These are phyloP conservation scores for Mucor indicus DNA, from an alignment of 371 early-diverging fungal genomes.

Conservation along the genomic window DNA sequence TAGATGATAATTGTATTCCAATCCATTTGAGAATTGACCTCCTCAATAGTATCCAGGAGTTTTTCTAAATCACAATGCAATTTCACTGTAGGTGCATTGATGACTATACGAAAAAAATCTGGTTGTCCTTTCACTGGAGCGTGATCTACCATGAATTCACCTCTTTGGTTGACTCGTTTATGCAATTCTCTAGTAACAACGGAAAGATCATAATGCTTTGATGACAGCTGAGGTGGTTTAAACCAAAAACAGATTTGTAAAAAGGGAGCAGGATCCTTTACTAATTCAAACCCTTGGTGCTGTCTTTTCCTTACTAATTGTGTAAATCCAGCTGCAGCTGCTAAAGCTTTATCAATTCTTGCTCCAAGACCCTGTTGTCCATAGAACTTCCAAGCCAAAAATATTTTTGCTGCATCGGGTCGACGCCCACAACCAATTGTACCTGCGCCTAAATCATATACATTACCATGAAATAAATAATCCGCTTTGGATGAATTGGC, in stretches of 20 bases:
- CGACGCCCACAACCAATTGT: slow-evolving; percentile 86
- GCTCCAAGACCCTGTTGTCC: slow-evolving; percentile 53
- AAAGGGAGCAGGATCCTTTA: slow-evolving; percentile 41
- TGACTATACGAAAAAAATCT: slow-evolving; percentile 69
- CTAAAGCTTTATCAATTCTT: slow-evolving; percentile 54
- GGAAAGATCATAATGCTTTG: slow-evolving; percentile 31
- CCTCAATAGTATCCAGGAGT: slow-evolving; percentile 60
- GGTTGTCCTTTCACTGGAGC: slow-evolving; percentile 58
- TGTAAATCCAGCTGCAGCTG: slow-evolving; percentile 38
- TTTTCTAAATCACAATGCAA: slow-evolving; percentile 46
- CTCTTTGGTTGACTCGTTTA: slow-evolving; percentile 42
- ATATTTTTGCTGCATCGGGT: slow-evolving; percentile 82
- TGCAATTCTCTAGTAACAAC: slow-evolving; percentile 56
- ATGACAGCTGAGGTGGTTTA: slow-evolving; percentile 30
- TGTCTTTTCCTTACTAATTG: slow-evolving; percentile 20
- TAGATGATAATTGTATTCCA: slow-evolving; percentile 19
- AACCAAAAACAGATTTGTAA: slow-evolving; percentile 73
- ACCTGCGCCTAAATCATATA: slow-evolving; percentile 77
- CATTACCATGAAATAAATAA: slow-evolving; percentile 76
- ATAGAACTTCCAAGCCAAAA: slow-evolving; percentile 79
- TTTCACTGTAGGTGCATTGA: slow-evolving; percentile 67
- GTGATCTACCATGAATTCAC: slow-evolving; percentile 66
- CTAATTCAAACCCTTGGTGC: slow-evolving; percentile 29
- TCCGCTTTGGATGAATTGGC: slow-evolving; percentile 66
- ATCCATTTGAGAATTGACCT: slow-evolving; percentile 19